Conservation (phyloP, 768 basidiomycete species). For the Phaeotremella fagi region DNA sequence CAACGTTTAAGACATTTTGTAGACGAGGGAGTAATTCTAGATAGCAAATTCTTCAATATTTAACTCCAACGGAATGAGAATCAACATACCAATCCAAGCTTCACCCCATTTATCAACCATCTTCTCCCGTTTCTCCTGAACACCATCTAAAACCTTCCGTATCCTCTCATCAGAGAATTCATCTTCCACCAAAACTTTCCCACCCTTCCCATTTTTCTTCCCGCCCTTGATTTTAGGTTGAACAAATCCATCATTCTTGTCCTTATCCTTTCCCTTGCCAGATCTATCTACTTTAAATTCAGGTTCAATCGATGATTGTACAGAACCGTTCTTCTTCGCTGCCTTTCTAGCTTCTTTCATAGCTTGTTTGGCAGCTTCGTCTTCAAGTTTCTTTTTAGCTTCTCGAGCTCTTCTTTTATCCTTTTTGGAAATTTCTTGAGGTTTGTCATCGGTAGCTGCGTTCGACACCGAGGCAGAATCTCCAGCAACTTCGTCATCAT, state of each 20-base stretch:
- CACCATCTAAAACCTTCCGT: conserved; percentile 8
- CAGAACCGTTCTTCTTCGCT: conserved; percentile 10
- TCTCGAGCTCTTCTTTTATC: conserved; percentile 76
- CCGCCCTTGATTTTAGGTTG: conserved; percentile 5
- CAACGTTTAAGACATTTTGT: background rate
- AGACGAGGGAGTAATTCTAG: background rate
- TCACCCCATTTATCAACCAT: conserved; percentile 29
- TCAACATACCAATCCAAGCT: conserved; percentile 22
- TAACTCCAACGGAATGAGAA: background rate
- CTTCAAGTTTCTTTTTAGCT: conserved; percentile 60
- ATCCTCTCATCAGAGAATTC: background rate
- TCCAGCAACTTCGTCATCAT: background rate
- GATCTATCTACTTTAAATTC: conserved; percentile 5
- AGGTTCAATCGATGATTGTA: background rate
- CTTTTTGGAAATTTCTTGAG: conserved; percentile 59
- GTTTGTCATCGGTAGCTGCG: conserved; percentile 3
- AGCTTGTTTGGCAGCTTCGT: conserved; percentile 32
- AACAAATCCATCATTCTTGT: conserved; percentile 5
- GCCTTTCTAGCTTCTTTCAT: conserved; percentile 16
- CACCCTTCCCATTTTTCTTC: conserved; percentile 2
- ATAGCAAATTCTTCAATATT: background rate
- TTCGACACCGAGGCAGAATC: background rate
- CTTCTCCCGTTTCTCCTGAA: conserved; percentile 30
- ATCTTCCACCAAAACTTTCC: background rate
- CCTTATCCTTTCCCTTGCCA: conserved; percentile 1